Percentiles rank a stretch among this genome's conserved stretches.
Evolutionary conservation across 2,329 filamentous ascomycete species (phyloP).

Genomic region (Madurella fahalii): DNA sequence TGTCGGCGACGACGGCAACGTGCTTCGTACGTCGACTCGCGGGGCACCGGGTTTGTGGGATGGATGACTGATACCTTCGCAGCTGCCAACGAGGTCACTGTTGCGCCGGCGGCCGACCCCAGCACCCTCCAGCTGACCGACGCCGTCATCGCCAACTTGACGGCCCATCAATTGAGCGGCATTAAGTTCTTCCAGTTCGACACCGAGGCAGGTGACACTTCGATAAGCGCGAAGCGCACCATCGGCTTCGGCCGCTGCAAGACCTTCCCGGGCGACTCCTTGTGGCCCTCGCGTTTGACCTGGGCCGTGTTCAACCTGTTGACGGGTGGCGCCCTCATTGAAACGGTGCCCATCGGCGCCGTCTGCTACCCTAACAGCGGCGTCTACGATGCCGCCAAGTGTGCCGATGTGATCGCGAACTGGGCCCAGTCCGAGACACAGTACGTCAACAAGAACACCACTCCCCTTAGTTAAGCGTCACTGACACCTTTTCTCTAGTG

Average conservation of each 20-base stretch:
- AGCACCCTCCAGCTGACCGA: constrained; percentile 27
- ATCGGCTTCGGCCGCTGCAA: constrained; percentile 26
- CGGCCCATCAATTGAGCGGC: constrained; percentile 23
- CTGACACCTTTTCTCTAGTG: constrained; percentile 21
- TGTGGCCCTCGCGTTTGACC: constrained; percentile 32
- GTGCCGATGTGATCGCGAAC: constrained; percentile 29
- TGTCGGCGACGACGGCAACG: constrained; percentile 14
- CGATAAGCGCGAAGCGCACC: constrained; percentile 5
- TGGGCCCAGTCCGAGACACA: constrained; percentile 20
- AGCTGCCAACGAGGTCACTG: constrained; percentile 20
- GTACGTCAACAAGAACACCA: constrained; percentile 19
- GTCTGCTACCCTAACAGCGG: constrained; percentile 32
- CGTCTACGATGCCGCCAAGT: constrained; percentile 29
- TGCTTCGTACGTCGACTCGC: constrained; percentile 17
- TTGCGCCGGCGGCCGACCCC: constrained; percentile 18
- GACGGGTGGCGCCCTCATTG: constrained; percentile 31
- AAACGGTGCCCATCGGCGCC: constrained; percentile 32
- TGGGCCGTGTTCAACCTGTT: constrained; percentile 26
- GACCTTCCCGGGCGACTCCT: constrained; percentile 28
- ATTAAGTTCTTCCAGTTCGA: constrained; percentile 24
- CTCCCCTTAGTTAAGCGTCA: constrained; percentile 11
- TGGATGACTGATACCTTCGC: background rate
- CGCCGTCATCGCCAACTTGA: constrained; percentile 31
- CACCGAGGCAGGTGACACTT: constrained; percentile 5
- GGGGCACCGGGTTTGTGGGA: background rate